Evolutionary conservation across 345 rosid genomes (phyloP), one percentile per base, ranked within the genome.

Genomic region (Syzygium jambos): DNA sequence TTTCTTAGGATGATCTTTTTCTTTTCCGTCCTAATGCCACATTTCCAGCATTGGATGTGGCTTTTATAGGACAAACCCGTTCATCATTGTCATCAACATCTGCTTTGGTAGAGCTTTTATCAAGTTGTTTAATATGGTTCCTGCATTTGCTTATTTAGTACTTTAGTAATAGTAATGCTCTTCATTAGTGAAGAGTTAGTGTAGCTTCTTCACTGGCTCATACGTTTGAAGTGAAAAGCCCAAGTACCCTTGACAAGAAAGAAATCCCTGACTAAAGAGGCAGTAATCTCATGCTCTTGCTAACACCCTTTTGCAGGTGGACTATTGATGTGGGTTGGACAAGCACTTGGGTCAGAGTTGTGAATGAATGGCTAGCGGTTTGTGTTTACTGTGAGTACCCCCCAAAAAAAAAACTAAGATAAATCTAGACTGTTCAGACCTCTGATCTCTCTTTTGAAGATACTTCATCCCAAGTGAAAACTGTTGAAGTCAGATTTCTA

Each of bases 251-350:
- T 65, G 80, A 34, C 80, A 34, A 34, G 80, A 41, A 34, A 68
- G 23, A 68, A 68, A 38, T 68, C 46, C 46, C 38, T 68, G 78
- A 68, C 23, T 34, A 68, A 68, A 51, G 17, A 8, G 8, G 34
- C 43, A 30, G 43, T 30, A 0, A 68, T 68, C 78, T 46, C 22
- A 30, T 85, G 25, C 83, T 27, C 25, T 11, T 46, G 3, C 10
- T 56, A 34, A 23, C 16, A 7, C 51, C 87, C 65, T 85, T 51
- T 51, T 84, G 89, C 90, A 97, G 99, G 92, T 97, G 99, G 99
- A 97, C 98, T 30, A 96, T 97, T 87, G 99, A 97, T 17, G 99
- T 97, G 83, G 99, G 99, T 80, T 97, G 99, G 99, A 97, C 99
- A n/a, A 97, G 99, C 90, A 92, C 99, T 82, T 97, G 99, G 98